Percentiles rank a stretch among this genome's conserved stretches.
phyloP scores from a whole-genome alignment of 2,329 filamentous ascomycete species.

The Plenodomus biglobosus region DNA sequence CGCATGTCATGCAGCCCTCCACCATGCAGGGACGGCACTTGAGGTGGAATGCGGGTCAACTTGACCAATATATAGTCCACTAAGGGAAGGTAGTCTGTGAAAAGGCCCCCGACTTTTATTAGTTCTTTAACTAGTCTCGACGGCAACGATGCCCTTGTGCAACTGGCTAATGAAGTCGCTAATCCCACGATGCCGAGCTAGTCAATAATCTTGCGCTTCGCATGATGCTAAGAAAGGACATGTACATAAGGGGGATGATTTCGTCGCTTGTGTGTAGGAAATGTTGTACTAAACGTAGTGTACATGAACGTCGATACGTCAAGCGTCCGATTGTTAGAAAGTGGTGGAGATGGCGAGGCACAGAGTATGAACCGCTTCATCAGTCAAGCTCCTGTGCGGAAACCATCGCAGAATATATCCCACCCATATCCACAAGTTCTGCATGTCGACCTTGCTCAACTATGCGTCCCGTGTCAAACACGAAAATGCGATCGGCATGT shows the following conservation, averaged over 20 bases:
- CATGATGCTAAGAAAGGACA: not conserved
- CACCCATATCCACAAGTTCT: slow-evolving; percentile 53
- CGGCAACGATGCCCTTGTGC: not conserved
- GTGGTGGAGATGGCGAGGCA: not conserved
- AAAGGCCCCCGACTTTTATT: not conserved
- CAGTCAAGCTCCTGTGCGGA: slow-evolving; percentile 40
- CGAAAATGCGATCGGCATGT: slow-evolving; percentile 78
- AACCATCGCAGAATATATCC: slow-evolving; percentile 43
- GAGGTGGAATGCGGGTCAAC: not conserved
- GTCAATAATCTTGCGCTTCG: not conserved
- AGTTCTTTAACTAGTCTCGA: too few relatives aligned
- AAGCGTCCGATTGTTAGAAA: not conserved
- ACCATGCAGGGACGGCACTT: slow-evolving; percentile 1
- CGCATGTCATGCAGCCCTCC: not conserved
- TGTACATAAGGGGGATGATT: not conserved
- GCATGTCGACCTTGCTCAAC: slow-evolving; percentile 64
- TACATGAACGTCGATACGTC: not conserved
- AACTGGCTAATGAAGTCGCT: not conserved
- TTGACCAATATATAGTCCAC: not conserved
- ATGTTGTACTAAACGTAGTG: not conserved
- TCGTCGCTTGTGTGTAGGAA: too few relatives aligned
- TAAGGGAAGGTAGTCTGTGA: not conserved
- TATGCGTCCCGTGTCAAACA: slow-evolving; percentile 67
- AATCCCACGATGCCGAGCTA: not conserved
- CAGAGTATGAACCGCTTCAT: not conserved